Evolutionary conservation across 225 moss, liverwort and hornwort genomes (phyloP), one percentile per base, ranked within the genome.

Genomic region (Takakia lepidozioides): DNA sequence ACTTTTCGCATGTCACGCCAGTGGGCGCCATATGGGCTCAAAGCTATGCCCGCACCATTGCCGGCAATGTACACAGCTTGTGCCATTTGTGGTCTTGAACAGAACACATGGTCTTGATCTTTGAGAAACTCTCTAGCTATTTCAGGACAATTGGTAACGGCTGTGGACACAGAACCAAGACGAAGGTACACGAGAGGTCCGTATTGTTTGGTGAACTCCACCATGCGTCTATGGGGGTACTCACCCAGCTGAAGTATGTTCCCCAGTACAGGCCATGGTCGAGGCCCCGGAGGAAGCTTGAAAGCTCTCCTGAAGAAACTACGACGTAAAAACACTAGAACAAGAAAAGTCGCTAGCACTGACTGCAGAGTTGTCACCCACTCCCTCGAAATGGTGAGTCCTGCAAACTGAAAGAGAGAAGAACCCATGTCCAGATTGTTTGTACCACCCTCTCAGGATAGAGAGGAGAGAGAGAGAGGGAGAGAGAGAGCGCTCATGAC

Each of bases 1-100:
- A 74, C 13, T 26, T 59, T 63, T 3, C 73, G 58, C 0, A 55
- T 42, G 19, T 39, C 41, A 8, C 68, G 63, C 68, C 68, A 74
- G 14, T 57, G 15, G 16, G 53, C 53, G 4, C 73, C 73, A 22
- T 62, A 59, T 0, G 62, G 73, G 19, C 47, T 4, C 25, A 46
- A 48, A 4, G 54, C 48, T 4, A 74, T 27, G 49, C 55, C 58
- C 19, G 46, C 52, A 39, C 43, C 29, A 4, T 58, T 58, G 14
- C 63, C 62, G 20, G 45, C 16, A 25, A 57, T 4, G 5, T 30
- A 21, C 1, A 4, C 8, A 2, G 18, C 16, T 1, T n/a, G 7
- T 17, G 56, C 2, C 1, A 0, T 40, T 6, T 3, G 13, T 10
- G 60, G 53, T 6, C 66, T 50, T 1, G 60, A 60, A 3, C 42